Percentiles rank a stretch among this genome's conserved stretches.
Evolutionary conservation across 83 land plant genomes (phyloP).

Genomic region (Picea abies): DNA sequence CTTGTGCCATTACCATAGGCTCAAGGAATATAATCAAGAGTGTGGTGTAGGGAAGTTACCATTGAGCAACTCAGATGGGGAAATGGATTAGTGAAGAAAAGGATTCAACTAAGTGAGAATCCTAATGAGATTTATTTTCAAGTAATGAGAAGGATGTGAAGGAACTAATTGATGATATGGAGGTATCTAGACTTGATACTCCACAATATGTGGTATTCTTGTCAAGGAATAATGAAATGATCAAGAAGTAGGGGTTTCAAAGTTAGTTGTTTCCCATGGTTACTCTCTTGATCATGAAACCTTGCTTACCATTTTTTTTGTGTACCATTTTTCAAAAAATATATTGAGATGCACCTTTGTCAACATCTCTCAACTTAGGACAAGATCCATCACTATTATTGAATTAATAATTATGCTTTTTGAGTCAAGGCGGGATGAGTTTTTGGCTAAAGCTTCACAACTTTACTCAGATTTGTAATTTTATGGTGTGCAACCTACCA

Average conservation of each 20-base stretch:
- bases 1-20: no score
- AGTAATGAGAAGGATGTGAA: constrained; percentile 40
- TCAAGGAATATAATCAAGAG: no score
- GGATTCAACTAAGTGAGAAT: no score
- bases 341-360: constrained; percentile 45
- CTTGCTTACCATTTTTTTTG: constrained; percentile 44
- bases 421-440: constrained; percentile 39
- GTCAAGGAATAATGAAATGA: constrained; percentile 51
- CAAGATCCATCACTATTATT: constrained; percentile 18
- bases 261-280: constrained; percentile 39
- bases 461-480: constrained; percentile 64
- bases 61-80: no score
- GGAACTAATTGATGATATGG: constrained; percentile 50
- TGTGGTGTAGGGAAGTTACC: no score
- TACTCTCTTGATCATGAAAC: constrained; percentile 33
- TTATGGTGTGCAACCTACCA: constrained; percentile 44
- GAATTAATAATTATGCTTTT: constrained; percentile 51
- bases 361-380: constrained; percentile 27
- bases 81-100: no score
- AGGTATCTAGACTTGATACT: constrained; percentile 30
- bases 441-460: constrained; percentile 52
- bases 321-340: constrained; percentile 39
- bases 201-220: constrained; percentile 44
- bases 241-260: constrained; percentile 50
- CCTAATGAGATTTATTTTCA: no score